A percentile compares a stretch with the other conserved stretches of the same genome.
These are phyloP conservation scores for Trichoderma koningii DNA, from an alignment of 2,329 filamentous ascomycete species.

Conservation along the genomic window DNA sequence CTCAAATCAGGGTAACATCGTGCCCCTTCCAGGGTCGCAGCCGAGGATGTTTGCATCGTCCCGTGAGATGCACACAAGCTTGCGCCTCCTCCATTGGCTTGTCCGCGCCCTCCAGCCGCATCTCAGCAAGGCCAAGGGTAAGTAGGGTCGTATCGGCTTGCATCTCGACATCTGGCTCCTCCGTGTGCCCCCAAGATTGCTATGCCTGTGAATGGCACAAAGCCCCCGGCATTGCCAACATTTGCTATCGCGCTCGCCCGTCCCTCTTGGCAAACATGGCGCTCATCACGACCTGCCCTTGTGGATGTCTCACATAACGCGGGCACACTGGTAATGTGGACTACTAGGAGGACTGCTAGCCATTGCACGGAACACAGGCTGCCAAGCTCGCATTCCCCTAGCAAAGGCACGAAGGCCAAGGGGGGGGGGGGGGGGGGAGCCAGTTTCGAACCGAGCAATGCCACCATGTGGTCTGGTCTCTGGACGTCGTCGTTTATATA, in stretches of 20 bases:
- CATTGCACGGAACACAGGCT: background rate
- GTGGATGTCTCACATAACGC: slow-evolving; percentile 21
- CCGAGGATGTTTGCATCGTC: background rate
- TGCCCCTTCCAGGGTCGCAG: background rate
- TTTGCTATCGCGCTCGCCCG: background rate
- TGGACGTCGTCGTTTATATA: background rate
- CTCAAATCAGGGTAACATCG: slow-evolving; percentile 1
- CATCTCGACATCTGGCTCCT: background rate
- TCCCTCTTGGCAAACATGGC: slow-evolving; percentile 21
- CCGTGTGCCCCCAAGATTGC: background rate
- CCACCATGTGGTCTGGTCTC: background rate
- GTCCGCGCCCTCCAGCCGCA: slow-evolving; percentile 1
- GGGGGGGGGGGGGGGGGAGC: background rate
- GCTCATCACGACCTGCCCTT: slow-evolving; percentile 20
- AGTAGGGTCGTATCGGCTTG: background rate
- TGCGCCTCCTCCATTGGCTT: background rate
- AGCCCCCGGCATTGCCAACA: background rate
- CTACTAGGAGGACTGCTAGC: background rate
- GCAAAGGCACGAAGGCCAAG: background rate
- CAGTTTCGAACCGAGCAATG: background rate
- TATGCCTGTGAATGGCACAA: background rate
- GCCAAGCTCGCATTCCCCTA: slow-evolving; percentile 15
- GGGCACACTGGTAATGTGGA: background rate
- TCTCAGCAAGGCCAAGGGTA: background rate
- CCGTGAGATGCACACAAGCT: background rate